Conservation (phyloP, 768 basidiomycete species). For the Hemileccinum rubropunctum region DNA sequence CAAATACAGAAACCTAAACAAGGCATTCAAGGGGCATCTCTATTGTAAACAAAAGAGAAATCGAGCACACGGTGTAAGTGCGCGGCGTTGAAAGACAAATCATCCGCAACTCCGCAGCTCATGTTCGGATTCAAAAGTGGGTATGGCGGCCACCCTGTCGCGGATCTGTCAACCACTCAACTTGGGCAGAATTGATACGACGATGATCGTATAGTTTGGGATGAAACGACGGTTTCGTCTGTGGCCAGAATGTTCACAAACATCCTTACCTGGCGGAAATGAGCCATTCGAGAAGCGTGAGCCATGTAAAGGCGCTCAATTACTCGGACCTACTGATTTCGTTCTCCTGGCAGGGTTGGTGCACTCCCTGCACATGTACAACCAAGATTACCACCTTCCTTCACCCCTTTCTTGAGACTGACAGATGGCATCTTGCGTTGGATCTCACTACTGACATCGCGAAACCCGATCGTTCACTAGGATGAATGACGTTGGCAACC, state of each 20-base stretch:
- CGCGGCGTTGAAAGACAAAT: not conserved
- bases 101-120: not conserved
- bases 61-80: not conserved
- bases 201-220: not conserved
- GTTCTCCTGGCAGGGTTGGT: not conserved
- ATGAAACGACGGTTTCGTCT: conserved; percentile 23
- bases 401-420: not conserved
- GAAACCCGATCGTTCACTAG: not conserved
- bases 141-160: not conserved
- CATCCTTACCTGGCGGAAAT: conserved; percentile 10
- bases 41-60: not conserved
- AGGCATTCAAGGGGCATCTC: not conserved
- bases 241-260: not conserved
- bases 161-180: not conserved
- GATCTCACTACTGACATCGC: not conserved
- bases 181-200: not conserved
- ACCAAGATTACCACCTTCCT: not conserved
- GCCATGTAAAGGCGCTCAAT: not conserved
- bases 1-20: conserved; percentile 8
- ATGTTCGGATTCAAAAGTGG: not conserved
- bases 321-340: conserved; percentile 1
- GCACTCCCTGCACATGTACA: not conserved
- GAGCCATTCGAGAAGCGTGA: conserved; percentile 2
- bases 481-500: conserved; percentile 1
- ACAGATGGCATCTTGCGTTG: not conserved